phyloP scores from a whole-genome alignment of 2,329 filamentous ascomycete genomes.

The Exophiala spinifera region DNA sequence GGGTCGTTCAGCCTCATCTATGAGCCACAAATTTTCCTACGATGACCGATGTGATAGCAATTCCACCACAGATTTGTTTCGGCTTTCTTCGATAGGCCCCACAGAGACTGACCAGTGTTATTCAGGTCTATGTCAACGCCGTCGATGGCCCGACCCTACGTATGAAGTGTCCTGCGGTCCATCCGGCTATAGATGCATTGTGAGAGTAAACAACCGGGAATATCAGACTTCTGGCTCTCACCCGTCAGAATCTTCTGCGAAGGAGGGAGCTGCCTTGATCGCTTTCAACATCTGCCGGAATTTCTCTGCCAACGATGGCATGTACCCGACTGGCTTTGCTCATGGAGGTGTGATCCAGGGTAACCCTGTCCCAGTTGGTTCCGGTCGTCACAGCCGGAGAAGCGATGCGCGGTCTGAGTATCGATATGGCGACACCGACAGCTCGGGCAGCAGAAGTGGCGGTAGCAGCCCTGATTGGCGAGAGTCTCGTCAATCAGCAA shows the following conservation, averaged over 20 bases:
- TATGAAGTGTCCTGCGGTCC: conserved; percentile 69
- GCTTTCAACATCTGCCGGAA: conserved; percentile 98
- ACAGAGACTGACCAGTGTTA: conserved; percentile 18
- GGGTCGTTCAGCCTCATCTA: conserved; percentile 18
- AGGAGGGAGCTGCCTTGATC: conserved; percentile 90
- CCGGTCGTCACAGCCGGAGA: conserved; percentile 47
- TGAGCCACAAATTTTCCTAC: background rate
- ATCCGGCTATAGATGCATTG: conserved; percentile 77
- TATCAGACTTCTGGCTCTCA: conserved; percentile 89
- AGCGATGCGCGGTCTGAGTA: conserved; percentile 53
- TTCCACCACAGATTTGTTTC: background rate
- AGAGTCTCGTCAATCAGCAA: conserved; percentile 17
- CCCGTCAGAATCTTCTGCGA: conserved; percentile 75
- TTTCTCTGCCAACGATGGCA: conserved; percentile 94
- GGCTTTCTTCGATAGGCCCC: conserved; percentile 1
- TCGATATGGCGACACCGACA: conserved; percentile 25
- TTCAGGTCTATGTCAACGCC: conserved; percentile 86
- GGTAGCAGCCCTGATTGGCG: conserved; percentile 27
- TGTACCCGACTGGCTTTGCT: conserved; percentile 61
- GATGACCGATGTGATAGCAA: background rate
- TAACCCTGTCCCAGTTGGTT: conserved; percentile 62
- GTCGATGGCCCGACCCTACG: conserved; percentile 86
- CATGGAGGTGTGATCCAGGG: conserved; percentile 58
- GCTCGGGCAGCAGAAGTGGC: conserved; percentile 24
- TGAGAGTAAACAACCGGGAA: conserved; percentile 92